Percentiles rank a stretch among this genome's conserved stretches.
These are phyloP conservation scores for Aspergillus indologenus DNA, from an alignment of 495 filamentous ascomycete species.

Conservation along the genomic window DNA sequence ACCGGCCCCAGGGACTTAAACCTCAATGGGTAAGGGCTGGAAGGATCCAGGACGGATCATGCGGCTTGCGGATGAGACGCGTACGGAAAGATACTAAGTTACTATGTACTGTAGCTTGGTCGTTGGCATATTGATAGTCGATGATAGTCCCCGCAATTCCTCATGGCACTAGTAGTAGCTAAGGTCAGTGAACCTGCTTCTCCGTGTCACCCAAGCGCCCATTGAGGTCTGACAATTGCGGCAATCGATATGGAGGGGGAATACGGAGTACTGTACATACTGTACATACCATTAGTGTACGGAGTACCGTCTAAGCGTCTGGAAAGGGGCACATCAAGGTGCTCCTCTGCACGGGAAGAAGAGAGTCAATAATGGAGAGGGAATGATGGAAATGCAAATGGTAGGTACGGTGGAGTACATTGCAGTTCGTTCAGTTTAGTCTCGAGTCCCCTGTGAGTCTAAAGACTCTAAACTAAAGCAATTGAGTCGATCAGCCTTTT, in stretches of 20 bases:
- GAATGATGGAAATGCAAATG: neutral
- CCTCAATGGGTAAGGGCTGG: slow-evolving; percentile 13
- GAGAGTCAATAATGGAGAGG: neutral
- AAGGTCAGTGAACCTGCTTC: slow-evolving; percentile 11
- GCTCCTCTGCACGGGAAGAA: neutral
- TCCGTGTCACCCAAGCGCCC: slow-evolving; percentile 19
- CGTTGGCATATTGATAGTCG: slow-evolving; percentile 4
- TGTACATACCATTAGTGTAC: too few relatives aligned
- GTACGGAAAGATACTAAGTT: slow-evolving; percentile 16
- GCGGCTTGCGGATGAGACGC: slow-evolving; percentile 15
- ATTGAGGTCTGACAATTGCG: slow-evolving; percentile 1
- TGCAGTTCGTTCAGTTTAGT: too few relatives aligned
- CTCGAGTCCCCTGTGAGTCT: too few relatives aligned
- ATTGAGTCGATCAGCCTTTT: slow-evolving; percentile 5
- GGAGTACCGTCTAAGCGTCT: too few relatives aligned
- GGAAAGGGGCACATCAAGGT: too few relatives aligned
- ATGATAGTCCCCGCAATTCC: slow-evolving; percentile 12
- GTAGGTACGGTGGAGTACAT: neutral
- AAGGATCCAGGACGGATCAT: slow-evolving; percentile 6
- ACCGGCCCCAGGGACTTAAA: slow-evolving; percentile 10
- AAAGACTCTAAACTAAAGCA: too few relatives aligned
- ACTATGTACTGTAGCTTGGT: too few relatives aligned
- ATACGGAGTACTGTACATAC: too few relatives aligned
- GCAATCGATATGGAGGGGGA: neutral
- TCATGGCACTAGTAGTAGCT: slow-evolving; percentile 2